Evolutionary conservation across 192 early-diverging fungal species (phyloP).

Genomic region (Dissophora ornata): DNA sequence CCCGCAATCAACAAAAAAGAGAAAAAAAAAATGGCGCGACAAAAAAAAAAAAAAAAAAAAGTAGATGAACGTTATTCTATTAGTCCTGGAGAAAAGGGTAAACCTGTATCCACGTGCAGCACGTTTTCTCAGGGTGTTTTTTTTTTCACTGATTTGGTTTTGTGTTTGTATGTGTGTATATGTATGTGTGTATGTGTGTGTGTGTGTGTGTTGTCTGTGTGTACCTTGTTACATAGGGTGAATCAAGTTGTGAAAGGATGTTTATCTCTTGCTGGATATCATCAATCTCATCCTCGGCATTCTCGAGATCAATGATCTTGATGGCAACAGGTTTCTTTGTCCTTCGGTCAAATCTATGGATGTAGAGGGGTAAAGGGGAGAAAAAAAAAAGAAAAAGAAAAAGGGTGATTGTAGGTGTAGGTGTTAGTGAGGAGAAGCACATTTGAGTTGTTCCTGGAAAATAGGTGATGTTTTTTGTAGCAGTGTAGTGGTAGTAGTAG

Average conservation of each 20-base stretch:
- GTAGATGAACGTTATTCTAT: neutral
- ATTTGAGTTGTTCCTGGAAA: too few relatives aligned
- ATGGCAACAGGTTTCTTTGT: constrained; percentile 88
- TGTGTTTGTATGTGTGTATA: too few relatives aligned
- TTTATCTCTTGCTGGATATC: constrained; percentile 98
- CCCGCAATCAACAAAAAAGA: neutral
- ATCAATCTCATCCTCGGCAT: constrained; percentile 97
- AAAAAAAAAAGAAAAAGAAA: neutral
- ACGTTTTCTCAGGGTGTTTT: too few relatives aligned
- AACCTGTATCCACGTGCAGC: too few relatives aligned
- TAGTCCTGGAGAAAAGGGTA: too few relatives aligned
- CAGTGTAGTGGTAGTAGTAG: too few relatives aligned
- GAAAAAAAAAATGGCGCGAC: constrained; percentile 14
- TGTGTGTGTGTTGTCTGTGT: neutral
- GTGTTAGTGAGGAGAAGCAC: too few relatives aligned
- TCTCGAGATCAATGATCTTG: constrained; percentile 97
- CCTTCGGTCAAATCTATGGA: constrained; percentile 68
- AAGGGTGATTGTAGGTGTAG: too few relatives aligned
- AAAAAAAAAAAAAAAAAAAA: too few relatives aligned
- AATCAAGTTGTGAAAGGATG: constrained; percentile 94
- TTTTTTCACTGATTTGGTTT: constrained; percentile 1
- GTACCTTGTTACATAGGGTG: constrained; percentile 83
- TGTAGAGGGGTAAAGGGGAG: constrained; percentile 23
- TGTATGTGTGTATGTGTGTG: neutral
- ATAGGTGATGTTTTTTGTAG: too few relatives aligned